Evolutionary conservation across 495 filamentous ascomycete species (phyloP).

Genomic region (Aspergillus funiculosus): DNA sequence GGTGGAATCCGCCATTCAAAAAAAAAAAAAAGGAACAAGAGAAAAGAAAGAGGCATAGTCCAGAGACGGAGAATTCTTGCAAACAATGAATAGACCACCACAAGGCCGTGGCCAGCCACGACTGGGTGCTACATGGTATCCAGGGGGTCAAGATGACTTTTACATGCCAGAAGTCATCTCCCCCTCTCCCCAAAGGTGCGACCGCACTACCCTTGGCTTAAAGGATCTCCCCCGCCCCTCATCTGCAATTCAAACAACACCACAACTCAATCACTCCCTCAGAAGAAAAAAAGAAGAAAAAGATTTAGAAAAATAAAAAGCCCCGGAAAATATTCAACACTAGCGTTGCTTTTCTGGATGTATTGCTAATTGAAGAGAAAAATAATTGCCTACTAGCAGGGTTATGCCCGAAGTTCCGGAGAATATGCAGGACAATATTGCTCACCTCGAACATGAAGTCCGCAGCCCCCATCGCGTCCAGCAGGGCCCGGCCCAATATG

Average conservation of each 20-base stretch:
- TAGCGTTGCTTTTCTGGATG: slow-evolving; percentile 8
- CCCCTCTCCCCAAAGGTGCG: slow-evolving; percentile 86
- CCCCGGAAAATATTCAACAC: slow-evolving; percentile 1
- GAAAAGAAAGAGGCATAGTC: slow-evolving; percentile 14
- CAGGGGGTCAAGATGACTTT: slow-evolving; percentile 84
- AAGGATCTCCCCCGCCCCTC: slow-evolving; percentile 9
- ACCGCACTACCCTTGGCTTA: slow-evolving; percentile 11
- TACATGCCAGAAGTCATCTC: slow-evolving; percentile 72
- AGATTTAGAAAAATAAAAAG: not conserved
- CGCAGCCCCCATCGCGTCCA: slow-evolving; percentile 40
- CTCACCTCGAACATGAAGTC: slow-evolving; percentile 80
- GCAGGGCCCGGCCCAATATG: slow-evolving; percentile 34
- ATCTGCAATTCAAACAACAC: slow-evolving; percentile 1
- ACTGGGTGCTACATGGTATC: slow-evolving; percentile 83
- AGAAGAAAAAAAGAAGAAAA: slow-evolving; percentile 3
- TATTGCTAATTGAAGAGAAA: slow-evolving; percentile 14
- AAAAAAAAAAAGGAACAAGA: slow-evolving; percentile 6
- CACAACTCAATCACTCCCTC: too few species aligned
- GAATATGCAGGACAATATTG: slow-evolving; percentile 87
- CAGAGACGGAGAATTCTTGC: slow-evolving; percentile 2
- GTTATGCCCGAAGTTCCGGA: slow-evolving; percentile 72
- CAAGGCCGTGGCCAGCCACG: slow-evolving; percentile 44
- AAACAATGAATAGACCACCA: slow-evolving; percentile 37
- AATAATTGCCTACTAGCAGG: slow-evolving; percentile 34
- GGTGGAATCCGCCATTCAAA: slow-evolving; percentile 8